Base-by-base conservation (phyloP, 495 filamentous ascomycete genomes). In the Ramalina peruviana region DNA sequence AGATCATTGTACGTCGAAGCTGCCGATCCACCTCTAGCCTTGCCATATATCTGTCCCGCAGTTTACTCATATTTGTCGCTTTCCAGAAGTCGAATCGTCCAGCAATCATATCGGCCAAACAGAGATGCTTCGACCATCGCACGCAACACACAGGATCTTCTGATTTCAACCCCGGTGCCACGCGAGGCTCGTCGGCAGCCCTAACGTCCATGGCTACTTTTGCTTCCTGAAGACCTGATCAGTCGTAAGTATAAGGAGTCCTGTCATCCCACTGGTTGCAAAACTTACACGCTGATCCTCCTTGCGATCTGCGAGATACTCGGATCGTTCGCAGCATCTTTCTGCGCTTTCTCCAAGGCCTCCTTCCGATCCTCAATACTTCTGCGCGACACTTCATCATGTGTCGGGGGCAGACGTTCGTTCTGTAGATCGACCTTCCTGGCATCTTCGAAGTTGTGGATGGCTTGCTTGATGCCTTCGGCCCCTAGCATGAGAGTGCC, bases 391-490 rank as follows among this genome's bases (percentile, higher is more conserved):
- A 97, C 87, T 62, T 98, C 92, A 49, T 97, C 92, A 51, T 94
- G 86, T 56, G 73, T 88, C 5, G 92, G 92, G 36, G 92, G 92
- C 54, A 97, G 67, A 49, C 83, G 79, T 71, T 98, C 92, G 62
- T 98, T 98, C 68, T 96, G 89, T 52, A 96, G 60, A 72, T 98
- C 92, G 25, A 98, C 93, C 72, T 94, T 95, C 43, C 88, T 74
- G n/a, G 92, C 92, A 64, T 98, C 92, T 64, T 98, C 92, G 55
- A 98, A 98, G 57, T 78, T 92, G 64, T 75, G 86, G 54, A 98
- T 98, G n/a, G 92, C 92, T 59, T 96, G 88, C 72, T 97, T 98
- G 69, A 98, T 98, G 30, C 92, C 92, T 65, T 97, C 92, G 1
- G 92, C 88, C 43, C 92, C 92, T 23, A 98, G 78, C 90, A 98